Base-by-base conservation (phyloP, 257 asterid species). In the Forsythia suspensa region DNA sequence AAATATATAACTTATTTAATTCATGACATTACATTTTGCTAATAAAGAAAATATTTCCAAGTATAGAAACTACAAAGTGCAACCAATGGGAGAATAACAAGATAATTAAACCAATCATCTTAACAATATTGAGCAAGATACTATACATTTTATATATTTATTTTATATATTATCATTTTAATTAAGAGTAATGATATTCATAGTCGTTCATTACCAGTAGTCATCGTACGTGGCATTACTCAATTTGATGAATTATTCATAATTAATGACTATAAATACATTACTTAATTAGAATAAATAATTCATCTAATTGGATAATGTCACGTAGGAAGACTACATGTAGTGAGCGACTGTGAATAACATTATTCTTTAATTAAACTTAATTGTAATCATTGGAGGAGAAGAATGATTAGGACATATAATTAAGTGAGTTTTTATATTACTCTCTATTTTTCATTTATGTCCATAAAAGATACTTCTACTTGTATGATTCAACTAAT, bases 81-180 rank as follows among this genome's bases (percentile, higher is more conserved):
- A 75, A 41, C 79, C 46, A 37, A 76, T 18, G 68, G 69, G 70
- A 72, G 61, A 71, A 55, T 76, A 16, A 68, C 38, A 59, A 39
- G 70, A 80, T 73, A 59, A 72, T 44, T 68, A 74, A 77, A 77
- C 78, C 67, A 80, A 74, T 80, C 82, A 34, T 70, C 72, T 61
- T 18, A 20, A 46, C 20, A 61, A 76, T 67, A 57, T 24, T 37
- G 43, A 69, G 41, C 38, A 20, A 70, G 71, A 77, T 55, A 39
- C 34, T 29, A 52, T n/a, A 63, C 40, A 63, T 63, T 63, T 24
- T 21, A 29, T 24, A 24, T 63, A 20, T 61, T 12, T 63, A 29
- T 63, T 21, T 63, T 63, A 63, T 63, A 63, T 63, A 24, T 63
- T 63, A 63, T 70, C 39, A 37, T 66, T 24, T 46, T 18, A 2